Percentiles rank a stretch among this genome's conserved stretches.
These are phyloP conservation scores for Pestalotiopsis sp. DNA, from an alignment of 2,329 filamentous ascomycete genomes.

Conservation along the genomic window DNA sequence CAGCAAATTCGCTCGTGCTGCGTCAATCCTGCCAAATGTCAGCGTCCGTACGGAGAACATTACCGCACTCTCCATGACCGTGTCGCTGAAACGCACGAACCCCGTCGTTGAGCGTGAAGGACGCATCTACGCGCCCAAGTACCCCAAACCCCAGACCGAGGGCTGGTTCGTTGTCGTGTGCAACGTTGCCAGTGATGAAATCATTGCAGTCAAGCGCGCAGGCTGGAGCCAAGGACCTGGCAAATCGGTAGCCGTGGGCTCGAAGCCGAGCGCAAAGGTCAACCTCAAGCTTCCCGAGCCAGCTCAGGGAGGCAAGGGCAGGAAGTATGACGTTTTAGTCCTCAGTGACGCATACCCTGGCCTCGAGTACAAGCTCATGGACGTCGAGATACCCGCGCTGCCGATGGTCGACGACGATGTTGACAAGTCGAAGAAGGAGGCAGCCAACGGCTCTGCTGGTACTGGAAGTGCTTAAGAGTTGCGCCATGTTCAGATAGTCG, in stretches of 20 bases:
- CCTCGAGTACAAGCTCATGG: conserved; percentile 57
- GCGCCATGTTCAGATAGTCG: too few relatives aligned
- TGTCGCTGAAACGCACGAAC: conserved; percentile 70
- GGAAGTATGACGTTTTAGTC: conserved; percentile 72
- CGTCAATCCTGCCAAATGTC: conserved; percentile 70
- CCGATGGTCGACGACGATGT: conserved; percentile 51
- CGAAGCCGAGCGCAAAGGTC: conserved; percentile 54
- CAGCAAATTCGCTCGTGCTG: conserved; percentile 57
- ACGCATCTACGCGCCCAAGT: conserved; percentile 82
- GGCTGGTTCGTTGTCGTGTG: conserved; percentile 87
- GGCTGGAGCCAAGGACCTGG: conserved; percentile 59
- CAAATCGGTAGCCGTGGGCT: conserved; percentile 38
- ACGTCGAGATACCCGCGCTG: conserved; percentile 53
- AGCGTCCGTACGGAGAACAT: conserved; percentile 61
- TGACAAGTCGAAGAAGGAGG: conserved; percentile 41
- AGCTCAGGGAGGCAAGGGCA: conserved; percentile 42
- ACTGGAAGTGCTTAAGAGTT: not conserved
- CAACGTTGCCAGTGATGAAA: conserved; percentile 68
- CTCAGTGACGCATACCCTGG: conserved; percentile 88
- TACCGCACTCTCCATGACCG: conserved; percentile 63
- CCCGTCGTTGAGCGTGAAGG: conserved; percentile 64
- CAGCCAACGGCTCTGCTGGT: not conserved
- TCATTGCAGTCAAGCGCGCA: conserved; percentile 84
- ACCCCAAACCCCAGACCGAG: conserved; percentile 93
- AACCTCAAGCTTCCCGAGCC: conserved; percentile 62